phyloP scores from a whole-genome alignment of 371 early-diverging fungal species.

The Lichtheimia ornata region DNA sequence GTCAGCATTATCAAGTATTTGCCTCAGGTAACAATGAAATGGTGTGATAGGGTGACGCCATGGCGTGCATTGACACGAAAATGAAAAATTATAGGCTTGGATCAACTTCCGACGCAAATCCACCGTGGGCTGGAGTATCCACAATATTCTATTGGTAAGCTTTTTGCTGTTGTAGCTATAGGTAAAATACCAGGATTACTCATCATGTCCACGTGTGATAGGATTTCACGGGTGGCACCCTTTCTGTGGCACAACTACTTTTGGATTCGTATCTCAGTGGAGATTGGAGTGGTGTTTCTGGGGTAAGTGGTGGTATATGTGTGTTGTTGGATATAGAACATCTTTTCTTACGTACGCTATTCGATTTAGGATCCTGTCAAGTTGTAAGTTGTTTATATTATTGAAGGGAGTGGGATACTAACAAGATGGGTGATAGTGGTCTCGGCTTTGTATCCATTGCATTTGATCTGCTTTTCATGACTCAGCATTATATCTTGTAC shows the following conservation, averaged over 20 bases:
- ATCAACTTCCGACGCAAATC: constrained; percentile 78
- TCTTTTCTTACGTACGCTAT: background rate
- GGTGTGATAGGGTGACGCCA: too few species aligned
- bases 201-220: constrained; percentile 6
- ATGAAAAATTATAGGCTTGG: constrained; percentile 48
- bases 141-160: constrained; percentile 78
- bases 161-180: background rate
- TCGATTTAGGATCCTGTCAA: constrained; percentile 48
- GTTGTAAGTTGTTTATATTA: constrained; percentile 37
- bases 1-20: constrained; percentile 85
- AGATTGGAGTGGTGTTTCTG: constrained; percentile 73
- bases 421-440: constrained; percentile 38
- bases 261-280: constrained; percentile 71
- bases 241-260: constrained; percentile 80
- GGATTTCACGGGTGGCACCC: constrained; percentile 87
- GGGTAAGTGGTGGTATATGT: constrained; percentile 48
- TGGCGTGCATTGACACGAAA: background rate
- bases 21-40: constrained; percentile 67
- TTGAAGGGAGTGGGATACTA: too few species aligned
- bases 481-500: constrained; percentile 83
- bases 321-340: background rate
- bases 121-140: constrained; percentile 92
- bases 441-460: constrained; percentile 78
- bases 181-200: background rate
- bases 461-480: constrained; percentile 84